Evolutionary conservation across 169 alveolate species (phyloP).

Genomic region (Miamiensis avidus): DNA sequence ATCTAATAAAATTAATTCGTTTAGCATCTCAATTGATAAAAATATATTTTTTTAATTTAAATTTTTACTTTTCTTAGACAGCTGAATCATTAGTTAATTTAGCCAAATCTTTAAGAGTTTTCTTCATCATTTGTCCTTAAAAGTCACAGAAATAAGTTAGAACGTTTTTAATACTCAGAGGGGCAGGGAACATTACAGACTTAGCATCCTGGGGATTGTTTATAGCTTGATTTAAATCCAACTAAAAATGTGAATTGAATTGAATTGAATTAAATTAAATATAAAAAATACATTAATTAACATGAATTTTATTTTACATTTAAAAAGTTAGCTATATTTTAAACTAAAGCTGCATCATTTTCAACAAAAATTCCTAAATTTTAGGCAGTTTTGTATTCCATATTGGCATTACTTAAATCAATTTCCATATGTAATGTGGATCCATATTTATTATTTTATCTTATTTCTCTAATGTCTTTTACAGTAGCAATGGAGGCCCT

Average conservation of each 20-base stretch:
- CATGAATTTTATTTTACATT: no score
- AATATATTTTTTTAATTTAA: no score
- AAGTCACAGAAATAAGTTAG: slow-evolving; percentile 51
- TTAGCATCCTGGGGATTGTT: slow-evolving; percentile 9
- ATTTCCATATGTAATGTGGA: slow-evolving; percentile 55
- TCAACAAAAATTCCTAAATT: slow-evolving; percentile 64
- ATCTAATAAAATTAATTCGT: no score
- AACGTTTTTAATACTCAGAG: slow-evolving; percentile 49
- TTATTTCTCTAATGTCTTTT: slow-evolving; percentile 43
- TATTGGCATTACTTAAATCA: slow-evolving; percentile 40
- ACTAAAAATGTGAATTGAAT: no score
- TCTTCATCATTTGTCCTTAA: slow-evolving; percentile 54
- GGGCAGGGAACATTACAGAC: slow-evolving; percentile 58
- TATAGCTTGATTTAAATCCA: slow-evolving; percentile 21
- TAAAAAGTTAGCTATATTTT: slow-evolving; percentile 22
- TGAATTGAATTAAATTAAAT: no score
- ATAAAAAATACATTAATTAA: no score
- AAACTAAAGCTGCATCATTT: slow-evolving; percentile 44
- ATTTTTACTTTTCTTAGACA: slow-evolving; percentile 33
- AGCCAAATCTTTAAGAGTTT: slow-evolving; percentile 50
- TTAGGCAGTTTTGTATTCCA: slow-evolving; percentile 58
- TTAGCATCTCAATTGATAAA: no score
- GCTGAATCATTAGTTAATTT: slow-evolving; percentile 29
- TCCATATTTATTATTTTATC: slow-evolving; percentile 56
- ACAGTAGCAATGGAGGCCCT: slow-evolving; percentile 40